A percentile compares a stretch with the other conserved stretches of the same genome.
Evolutionary conservation across 345 rosid genomes (phyloP).

Genomic region (Viola odorata): DNA sequence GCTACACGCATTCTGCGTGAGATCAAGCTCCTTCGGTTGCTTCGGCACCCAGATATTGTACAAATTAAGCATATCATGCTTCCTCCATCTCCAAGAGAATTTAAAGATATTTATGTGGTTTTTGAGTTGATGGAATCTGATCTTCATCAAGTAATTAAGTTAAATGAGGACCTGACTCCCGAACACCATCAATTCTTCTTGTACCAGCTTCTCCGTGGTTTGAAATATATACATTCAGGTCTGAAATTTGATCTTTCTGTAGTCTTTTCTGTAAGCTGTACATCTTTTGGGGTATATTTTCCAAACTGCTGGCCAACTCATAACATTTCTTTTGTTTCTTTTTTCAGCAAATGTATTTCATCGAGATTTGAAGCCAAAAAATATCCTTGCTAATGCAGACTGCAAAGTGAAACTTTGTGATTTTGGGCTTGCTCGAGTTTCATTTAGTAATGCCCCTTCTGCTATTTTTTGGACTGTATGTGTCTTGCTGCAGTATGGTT

Average conservation of each 20-base stretch:
- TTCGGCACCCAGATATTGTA: constrained; percentile 80
- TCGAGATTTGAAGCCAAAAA: constrained; percentile 91
- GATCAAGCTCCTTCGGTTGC: constrained; percentile 90
- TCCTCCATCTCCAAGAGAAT: constrained; percentile 89
- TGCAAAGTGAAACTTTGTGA: constrained; percentile 98
- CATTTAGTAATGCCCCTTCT: constrained; percentile 85
- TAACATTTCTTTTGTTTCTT: constrained; percentile 4
- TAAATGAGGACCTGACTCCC: constrained; percentile 85
- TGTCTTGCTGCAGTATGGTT: constrained; percentile 22
- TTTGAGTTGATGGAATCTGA: constrained; percentile 99
- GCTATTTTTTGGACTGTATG: constrained; percentile 99
- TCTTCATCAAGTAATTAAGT: constrained; percentile 83
- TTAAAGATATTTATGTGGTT: constrained; percentile 87
- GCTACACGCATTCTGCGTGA: constrained; percentile 89
- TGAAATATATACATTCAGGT: constrained; percentile 94
- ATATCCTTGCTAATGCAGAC: constrained; percentile 94
- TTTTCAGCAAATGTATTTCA: constrained; percentile 88
- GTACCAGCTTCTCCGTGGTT: constrained; percentile 96
- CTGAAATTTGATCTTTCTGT: not conserved
- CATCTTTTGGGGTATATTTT: constrained; percentile 11
- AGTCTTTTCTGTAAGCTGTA: not conserved
- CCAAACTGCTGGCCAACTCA: too few relatives aligned
- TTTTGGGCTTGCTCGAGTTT: constrained; percentile 96
- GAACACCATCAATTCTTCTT: constrained; percentile 94
- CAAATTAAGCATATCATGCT: constrained; percentile 95